Conservation (phyloP, 371 early-diverging fungal genomes). For the Coemansia sp. region DNA sequence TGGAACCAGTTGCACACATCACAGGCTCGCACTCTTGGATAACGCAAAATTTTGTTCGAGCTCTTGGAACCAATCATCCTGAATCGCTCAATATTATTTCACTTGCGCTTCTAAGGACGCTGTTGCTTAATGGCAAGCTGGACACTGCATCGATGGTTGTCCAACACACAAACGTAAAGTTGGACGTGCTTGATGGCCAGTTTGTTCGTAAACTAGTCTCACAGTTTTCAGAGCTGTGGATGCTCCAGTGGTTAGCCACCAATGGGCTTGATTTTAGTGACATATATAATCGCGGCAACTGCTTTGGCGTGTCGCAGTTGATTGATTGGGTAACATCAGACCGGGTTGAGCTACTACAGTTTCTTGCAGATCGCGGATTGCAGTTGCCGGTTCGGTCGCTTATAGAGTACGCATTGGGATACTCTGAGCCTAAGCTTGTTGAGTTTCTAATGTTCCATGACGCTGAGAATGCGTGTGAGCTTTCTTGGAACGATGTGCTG, state of each 20-base stretch:
- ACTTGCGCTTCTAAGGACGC: slow-evolving; percentile 14
- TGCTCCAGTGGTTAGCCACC: slow-evolving; percentile 23
- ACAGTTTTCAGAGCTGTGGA: slow-evolving; percentile 5
- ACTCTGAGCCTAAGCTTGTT: slow-evolving; percentile 15
- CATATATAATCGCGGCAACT: slow-evolving; percentile 6
- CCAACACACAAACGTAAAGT: not conserved
- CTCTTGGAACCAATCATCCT: slow-evolving; percentile 16
- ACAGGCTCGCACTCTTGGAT: slow-evolving; percentile 28
- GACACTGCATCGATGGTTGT: slow-evolving; percentile 13
- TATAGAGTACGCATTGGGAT: slow-evolving; percentile 29
- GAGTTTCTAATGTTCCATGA: slow-evolving; percentile 22
- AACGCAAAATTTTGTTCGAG: slow-evolving; percentile 18
- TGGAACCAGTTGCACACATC: slow-evolving; percentile 15
- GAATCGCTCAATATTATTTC: slow-evolving; percentile 5
- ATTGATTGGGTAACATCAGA: slow-evolving; percentile 17
- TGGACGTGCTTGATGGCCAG: slow-evolving; percentile 16
- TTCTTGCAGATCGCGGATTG: slow-evolving; percentile 5
- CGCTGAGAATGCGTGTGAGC: slow-evolving; percentile 5
- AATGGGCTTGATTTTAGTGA: slow-evolving; percentile 12
- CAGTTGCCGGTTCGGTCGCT: slow-evolving; percentile 31
- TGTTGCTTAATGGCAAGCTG: not conserved
- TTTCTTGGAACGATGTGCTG: slow-evolving; percentile 35
- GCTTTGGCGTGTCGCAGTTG: slow-evolving; percentile 27
- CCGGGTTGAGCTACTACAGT: slow-evolving; percentile 25
- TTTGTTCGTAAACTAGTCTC: slow-evolving; percentile 13